Percentiles rank a stretch among this genome's conserved stretches.
Conservation (phyloP, 306 rosid species). For the Casuarina glauca region DNA sequence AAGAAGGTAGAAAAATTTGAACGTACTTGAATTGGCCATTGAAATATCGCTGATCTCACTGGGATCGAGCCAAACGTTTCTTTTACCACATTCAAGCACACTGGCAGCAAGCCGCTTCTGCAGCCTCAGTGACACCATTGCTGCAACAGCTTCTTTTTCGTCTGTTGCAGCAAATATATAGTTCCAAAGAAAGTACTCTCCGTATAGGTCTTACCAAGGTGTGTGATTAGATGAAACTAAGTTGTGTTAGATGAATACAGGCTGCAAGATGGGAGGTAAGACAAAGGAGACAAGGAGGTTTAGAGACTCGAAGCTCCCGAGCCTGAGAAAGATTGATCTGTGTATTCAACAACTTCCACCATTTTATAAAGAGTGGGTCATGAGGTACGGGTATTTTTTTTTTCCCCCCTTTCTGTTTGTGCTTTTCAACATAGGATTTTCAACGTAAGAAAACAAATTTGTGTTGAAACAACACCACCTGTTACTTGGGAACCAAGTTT, state of each 20-base stretch:
- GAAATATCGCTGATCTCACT: constrained; percentile 14
- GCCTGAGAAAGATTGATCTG: background rate
- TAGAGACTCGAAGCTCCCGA: background rate
- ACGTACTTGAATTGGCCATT: constrained; percentile 29
- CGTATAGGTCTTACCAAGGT: no score
- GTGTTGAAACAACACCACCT: background rate
- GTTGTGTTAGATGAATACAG: no score
- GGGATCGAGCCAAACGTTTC: constrained; percentile 38
- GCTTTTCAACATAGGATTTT: background rate
- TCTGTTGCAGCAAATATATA: background rate
- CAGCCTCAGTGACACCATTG: constrained; percentile 29
- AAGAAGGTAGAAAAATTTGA: background rate
- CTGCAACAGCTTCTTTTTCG: background rate
- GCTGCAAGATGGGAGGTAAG: no score
- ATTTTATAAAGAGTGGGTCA: background rate
- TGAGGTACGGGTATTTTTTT: background rate
- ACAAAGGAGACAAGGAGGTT: background rate
- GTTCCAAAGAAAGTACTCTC: background rate
- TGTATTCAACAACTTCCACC: background rate
- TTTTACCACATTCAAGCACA: constrained; percentile 17
- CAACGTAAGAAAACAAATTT: background rate
- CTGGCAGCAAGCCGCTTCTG: constrained; percentile 28
- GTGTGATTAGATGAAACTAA: no score
- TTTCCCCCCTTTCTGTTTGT: background rate
- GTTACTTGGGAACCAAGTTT: constrained; percentile 9